These are phyloP conservation scores for Alternaria ventricosa DNA, from an alignment of 2,329 filamentous ascomycete species.

Conservation along the genomic window DNA sequence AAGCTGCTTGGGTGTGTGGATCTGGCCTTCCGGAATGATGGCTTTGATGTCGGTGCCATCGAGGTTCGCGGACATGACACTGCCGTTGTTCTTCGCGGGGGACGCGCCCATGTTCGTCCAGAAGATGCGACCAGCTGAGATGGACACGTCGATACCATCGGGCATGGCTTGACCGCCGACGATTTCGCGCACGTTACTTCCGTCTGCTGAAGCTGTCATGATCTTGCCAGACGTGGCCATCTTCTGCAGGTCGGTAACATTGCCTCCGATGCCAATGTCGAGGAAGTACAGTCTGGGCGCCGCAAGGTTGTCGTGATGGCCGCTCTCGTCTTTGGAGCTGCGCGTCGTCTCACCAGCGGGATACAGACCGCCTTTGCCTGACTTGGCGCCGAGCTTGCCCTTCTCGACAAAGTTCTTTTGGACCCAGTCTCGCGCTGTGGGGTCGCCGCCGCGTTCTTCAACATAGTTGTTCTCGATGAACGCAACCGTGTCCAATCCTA, in stretches of 20 bases:
- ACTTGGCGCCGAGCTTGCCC: slow-evolving; percentile 57
- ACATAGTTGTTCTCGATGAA: slow-evolving; percentile 63
- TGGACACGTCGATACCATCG: slow-evolving; percentile 41
- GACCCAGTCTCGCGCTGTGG: slow-evolving; percentile 55
- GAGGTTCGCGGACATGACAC: slow-evolving; percentile 54
- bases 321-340: slow-evolving; percentile 30
- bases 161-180: slow-evolving; percentile 25
- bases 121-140: slow-evolving; percentile 33
- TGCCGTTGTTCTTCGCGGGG: slow-evolving; percentile 47
- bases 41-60: slow-evolving; percentile 56
- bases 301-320: slow-evolving; percentile 7
- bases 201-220: slow-evolving; percentile 12
- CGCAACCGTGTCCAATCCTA: slow-evolving; percentile 61
- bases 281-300: slow-evolving; percentile 9
- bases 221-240: slow-evolving; percentile 10
- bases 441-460: slow-evolving; percentile 54
- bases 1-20: slow-evolving; percentile 56
- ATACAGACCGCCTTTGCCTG: slow-evolving; percentile 21
- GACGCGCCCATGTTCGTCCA: slow-evolving; percentile 35
- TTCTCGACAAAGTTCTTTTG: slow-evolving; percentile 54
- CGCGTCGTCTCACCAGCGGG: slow-evolving; percentile 44
- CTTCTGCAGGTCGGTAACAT: slow-evolving; percentile 3
- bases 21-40: slow-evolving; percentile 52
- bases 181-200: slow-evolving; percentile 7
- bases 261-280: slow-evolving; percentile 14